Evolutionary conservation across 495 filamentous ascomycete species (phyloP).

Genomic region (Xylaria flabelliformis): DNA sequence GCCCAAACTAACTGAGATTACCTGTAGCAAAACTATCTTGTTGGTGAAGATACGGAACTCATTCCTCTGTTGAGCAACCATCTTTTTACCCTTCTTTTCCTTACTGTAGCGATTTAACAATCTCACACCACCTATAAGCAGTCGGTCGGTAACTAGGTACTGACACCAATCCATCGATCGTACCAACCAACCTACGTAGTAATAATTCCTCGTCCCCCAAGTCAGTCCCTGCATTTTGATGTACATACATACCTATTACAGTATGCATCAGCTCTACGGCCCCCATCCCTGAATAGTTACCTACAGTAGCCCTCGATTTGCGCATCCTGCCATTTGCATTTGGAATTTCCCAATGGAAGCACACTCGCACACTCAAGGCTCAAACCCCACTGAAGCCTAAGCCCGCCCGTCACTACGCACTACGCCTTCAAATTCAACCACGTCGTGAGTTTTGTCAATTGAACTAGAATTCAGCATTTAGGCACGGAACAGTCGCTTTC

Average conservation of each 20-base stretch:
- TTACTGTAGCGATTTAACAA: background rate
- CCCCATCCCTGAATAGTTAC: constrained; percentile 12
- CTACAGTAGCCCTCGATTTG: background rate
- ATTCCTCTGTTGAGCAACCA: background rate
- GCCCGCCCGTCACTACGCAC: background rate
- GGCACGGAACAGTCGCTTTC: background rate
- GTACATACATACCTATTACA: background rate
- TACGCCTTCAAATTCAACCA: constrained; percentile 4
- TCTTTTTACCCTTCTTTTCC: background rate
- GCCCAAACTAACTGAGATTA: background rate
- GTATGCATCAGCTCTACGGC: constrained; percentile 12
- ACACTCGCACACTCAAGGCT: background rate
- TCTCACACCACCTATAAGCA: background rate
- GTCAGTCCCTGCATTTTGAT: constrained; percentile 30
- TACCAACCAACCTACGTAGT: background rate
- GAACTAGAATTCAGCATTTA: constrained; percentile 9
- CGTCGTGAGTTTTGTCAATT: constrained; percentile 12
- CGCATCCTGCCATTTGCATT: constrained; percentile 23
- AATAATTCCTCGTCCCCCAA: background rate
- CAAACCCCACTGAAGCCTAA: constrained; percentile 13
- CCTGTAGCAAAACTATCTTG: background rate
- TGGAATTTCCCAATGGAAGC: constrained; percentile 17
- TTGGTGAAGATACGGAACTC: background rate
- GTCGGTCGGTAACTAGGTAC: background rate
- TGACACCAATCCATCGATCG: background rate